Evolutionary conservation across 2,329 filamentous ascomycete species (phyloP), one percentile per base, ranked within the genome.

Genomic region (Nemania diffusa): DNA sequence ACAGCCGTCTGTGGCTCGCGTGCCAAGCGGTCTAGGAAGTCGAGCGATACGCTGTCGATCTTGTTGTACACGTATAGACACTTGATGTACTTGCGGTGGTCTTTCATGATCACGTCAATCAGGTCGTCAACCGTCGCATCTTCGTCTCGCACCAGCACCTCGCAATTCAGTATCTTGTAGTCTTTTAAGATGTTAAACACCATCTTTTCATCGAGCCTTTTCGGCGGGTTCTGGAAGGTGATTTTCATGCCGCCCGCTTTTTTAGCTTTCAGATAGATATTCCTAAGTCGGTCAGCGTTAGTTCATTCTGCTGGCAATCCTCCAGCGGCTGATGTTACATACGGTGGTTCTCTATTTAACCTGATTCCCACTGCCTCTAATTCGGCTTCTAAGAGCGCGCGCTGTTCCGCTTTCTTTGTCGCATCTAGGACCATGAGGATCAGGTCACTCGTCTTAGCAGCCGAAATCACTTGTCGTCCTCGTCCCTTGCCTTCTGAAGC

Each of bases 21-120:
- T 5, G 97, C 96, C 24, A 99, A 85, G 78, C 91, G 90, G 84
- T 99, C 92, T 55, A 99, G 88, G 81, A 97, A 97, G 78, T 97
- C 94, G 72, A 99, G 88, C 48, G 92, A 95, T 68, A 99, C 92
- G 79, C 89, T 91, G 83, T 99, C 96, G 82, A 99, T 97, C 83
- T 99, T 99, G 91, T 99, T 99, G 89, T 99, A 99, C 34, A 98
- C 95, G 82, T 99, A 99, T 34, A 99, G 86, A 77, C 93, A 91
- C 79, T 85, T 89, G 84, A 99, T 97, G 84, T 99, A 99, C 81
- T 97, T 99, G 77, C 96, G 87, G 84, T 99, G 96, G 78, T 97
- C 93, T 81, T 96, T 97, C 95, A 98, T 98, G 81, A 99, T 97
- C 69, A 97, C 94, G 80, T 99, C 96, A 82, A 99, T 99, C 80